Conservation (phyloP, 164 flowering plant genomes). For the Stephania yunnanensis region DNA sequence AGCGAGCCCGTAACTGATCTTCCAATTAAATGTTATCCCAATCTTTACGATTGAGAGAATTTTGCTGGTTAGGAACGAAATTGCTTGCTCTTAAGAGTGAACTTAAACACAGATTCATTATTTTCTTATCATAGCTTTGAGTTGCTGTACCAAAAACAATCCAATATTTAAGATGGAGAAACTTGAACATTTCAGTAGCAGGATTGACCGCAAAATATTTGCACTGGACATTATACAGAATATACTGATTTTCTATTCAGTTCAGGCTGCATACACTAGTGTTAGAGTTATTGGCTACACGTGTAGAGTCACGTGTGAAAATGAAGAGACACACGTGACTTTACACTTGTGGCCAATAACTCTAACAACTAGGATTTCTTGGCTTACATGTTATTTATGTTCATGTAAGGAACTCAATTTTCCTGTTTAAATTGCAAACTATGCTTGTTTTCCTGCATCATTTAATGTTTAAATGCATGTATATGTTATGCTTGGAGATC, state of each 20-base stretch:
- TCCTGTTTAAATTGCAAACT: neutral
- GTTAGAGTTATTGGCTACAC: too few relatives aligned
- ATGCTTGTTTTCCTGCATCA: neutral
- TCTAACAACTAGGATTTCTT: neutral
- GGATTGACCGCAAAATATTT: neutral
- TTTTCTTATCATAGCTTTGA: neutral
- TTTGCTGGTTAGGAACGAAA: neutral
- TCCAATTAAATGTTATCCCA: neutral
- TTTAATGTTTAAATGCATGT: neutral
- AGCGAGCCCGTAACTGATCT: too few relatives aligned
- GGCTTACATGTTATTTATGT: neutral
- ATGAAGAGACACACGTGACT: too few relatives aligned
- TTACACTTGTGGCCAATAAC: too few relatives aligned
- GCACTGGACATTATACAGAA: neutral
- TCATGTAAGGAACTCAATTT: neutral
- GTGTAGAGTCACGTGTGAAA: too few relatives aligned
- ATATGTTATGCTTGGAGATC: neutral
- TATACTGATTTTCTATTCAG: neutral
- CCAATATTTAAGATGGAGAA: neutral
- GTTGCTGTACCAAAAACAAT: neutral
- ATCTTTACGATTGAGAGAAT: neutral
- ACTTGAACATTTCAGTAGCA: neutral
- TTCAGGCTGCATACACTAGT: neutral
- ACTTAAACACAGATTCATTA: neutral
- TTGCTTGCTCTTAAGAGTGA: neutral